Percentiles rank a stretch among this genome's conserved stretches.
phyloP scores from a whole-genome alignment of 2,329 filamentous ascomycete species.

The Lasiodiplodia theobromae region DNA sequence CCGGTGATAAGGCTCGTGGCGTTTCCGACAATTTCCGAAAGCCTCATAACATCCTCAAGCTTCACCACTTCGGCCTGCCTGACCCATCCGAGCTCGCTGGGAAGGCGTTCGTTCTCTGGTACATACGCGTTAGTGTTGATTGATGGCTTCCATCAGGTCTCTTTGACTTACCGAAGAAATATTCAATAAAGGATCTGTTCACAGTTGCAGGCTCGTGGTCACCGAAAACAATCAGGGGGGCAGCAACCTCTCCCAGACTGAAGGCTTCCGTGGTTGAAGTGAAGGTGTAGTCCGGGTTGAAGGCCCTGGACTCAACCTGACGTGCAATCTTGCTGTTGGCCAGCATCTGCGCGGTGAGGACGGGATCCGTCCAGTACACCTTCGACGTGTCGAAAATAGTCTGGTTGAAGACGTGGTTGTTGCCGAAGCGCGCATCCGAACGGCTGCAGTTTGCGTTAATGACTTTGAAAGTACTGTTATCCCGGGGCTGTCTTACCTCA shows the following conservation, averaged over 20 bases:
- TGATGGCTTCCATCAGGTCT: too few relatives aligned
- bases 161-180: slow-evolving; percentile 53
- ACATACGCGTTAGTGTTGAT: neutral
- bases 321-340: slow-evolving; percentile 57
- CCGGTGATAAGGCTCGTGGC: slow-evolving; percentile 3
- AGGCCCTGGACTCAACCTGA: slow-evolving; percentile 53
- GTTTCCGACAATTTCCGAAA: neutral
- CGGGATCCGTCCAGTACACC: slow-evolving; percentile 55
- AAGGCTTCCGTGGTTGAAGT: slow-evolving; percentile 52
- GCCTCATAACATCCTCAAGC: slow-evolving; percentile 31
- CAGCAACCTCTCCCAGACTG: slow-evolving; percentile 59
- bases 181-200: slow-evolving; percentile 51
- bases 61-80: slow-evolving; percentile 33
- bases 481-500: slow-evolving; percentile 33
- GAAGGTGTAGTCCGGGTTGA: slow-evolving; percentile 60
- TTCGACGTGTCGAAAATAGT: slow-evolving; percentile 57
- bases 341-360: slow-evolving; percentile 49
- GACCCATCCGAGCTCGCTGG: slow-evolving; percentile 50
- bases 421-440: slow-evolving; percentile 58
- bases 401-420: slow-evolving; percentile 61
- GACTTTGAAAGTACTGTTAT: slow-evolving; percentile 30
- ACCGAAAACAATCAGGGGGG: slow-evolving; percentile 60
- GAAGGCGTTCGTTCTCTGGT: slow-evolving; percentile 54
- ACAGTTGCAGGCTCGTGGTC: slow-evolving; percentile 51
- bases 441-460: slow-evolving; percentile 44